Evolutionary conservation across 2,329 filamentous ascomycete species (phyloP).

Genomic region (Alternaria sp.): DNA sequence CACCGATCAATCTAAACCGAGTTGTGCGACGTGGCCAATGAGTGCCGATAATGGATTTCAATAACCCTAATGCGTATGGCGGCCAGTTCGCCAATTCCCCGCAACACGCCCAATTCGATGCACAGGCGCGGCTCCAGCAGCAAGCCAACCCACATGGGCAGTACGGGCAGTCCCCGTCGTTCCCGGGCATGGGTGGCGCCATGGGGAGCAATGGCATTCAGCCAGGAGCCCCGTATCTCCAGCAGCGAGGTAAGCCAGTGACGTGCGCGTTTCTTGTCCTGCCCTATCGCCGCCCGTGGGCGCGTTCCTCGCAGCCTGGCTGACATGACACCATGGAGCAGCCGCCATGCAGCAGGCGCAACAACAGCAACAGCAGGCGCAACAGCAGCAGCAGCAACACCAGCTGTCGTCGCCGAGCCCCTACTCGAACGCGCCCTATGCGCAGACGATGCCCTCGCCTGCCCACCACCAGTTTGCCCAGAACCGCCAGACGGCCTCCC

Average conservation of each 20-base stretch:
- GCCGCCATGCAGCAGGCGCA: slow-evolving; percentile 34
- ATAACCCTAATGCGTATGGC: slow-evolving; percentile 46
- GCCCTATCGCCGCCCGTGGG: slow-evolving; percentile 19
- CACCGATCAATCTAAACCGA: slow-evolving; percentile 47
- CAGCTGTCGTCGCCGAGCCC: slow-evolving; percentile 48
- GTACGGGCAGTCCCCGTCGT: slow-evolving; percentile 42
- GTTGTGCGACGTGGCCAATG: slow-evolving; percentile 49
- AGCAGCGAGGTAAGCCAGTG: slow-evolving; percentile 49
- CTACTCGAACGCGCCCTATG: slow-evolving; percentile 48
- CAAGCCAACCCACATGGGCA: slow-evolving; percentile 36
- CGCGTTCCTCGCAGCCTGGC: slow-evolving; percentile 16
- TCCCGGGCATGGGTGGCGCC: slow-evolving; percentile 26
- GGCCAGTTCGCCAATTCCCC: slow-evolving; percentile 41
- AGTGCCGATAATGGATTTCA: slow-evolving; percentile 48
- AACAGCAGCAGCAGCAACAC: slow-evolving; percentile 37
- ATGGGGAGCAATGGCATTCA: slow-evolving; percentile 34
- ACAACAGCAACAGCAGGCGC: slow-evolving; percentile 29
- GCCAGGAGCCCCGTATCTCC: slow-evolving; percentile 41
- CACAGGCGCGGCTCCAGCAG: slow-evolving; percentile 46
- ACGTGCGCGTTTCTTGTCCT: slow-evolving; percentile 13
- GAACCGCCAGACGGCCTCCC: slow-evolving; percentile 48
- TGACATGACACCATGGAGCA: slow-evolving; percentile 25
- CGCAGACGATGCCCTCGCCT: slow-evolving; percentile 47
- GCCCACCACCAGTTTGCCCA: slow-evolving; percentile 44
- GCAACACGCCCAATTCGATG: slow-evolving; percentile 43